Percentiles rank a stretch among this genome's conserved stretches.
Conservation (phyloP, 1,139 yeast genomes). For the Arxiozyma telluris region DNA sequence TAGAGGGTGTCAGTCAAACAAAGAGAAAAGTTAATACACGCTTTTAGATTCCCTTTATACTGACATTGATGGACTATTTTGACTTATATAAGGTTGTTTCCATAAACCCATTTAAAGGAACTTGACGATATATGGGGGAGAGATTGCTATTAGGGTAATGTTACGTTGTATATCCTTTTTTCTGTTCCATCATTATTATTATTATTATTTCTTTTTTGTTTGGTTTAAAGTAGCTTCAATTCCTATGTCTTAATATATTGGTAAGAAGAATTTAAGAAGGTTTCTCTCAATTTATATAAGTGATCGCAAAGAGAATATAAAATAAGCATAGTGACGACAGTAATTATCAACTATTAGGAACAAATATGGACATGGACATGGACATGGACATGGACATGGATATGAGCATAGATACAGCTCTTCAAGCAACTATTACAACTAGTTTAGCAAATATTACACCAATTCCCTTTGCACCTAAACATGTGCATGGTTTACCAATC, state of each 20-base stretch:
- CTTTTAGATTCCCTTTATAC: neutral
- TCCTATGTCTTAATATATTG: neutral
- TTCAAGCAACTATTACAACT: neutral
- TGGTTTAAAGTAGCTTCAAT: neutral
- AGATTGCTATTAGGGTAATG: neutral
- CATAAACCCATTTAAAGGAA: neutral
- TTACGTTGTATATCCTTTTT: neutral
- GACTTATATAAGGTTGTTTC: neutral
- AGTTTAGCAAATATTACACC: neutral
- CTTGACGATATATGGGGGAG: neutral
- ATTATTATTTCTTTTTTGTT: neutral
- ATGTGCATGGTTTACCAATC: slow-evolving; percentile 69
- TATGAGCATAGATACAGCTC: neutral
- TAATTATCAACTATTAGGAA: neutral
- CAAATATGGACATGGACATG: neutral
- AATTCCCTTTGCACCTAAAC: slow-evolving; percentile 42
- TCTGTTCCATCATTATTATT: too few species aligned
- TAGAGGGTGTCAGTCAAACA: neutral
- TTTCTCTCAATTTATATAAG: neutral
- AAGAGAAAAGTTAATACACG: neutral
- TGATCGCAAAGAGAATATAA: neutral
- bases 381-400: neutral
- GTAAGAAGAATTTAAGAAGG: neutral
- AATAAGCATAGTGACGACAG: too few species aligned
- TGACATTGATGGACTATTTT: neutral